Base-by-base conservation (phyloP, 2,329 filamentous ascomycete species). In the Diaporthe batatas region DNA sequence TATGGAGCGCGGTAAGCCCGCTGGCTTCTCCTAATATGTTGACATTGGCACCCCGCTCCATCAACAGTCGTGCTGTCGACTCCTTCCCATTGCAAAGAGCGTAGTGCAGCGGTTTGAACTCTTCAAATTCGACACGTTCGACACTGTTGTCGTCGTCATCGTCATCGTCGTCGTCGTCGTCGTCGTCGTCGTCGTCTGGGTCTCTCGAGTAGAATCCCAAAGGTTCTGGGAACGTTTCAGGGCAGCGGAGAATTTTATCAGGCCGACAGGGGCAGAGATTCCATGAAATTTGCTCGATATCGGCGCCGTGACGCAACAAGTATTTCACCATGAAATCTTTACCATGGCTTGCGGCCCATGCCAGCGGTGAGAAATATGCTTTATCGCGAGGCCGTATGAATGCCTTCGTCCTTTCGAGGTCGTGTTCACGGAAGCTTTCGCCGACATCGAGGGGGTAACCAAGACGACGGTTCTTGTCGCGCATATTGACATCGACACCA, bases 21-120 rank as follows among this genome's bases (percentile, higher is more conserved):
- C 3, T 1, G 12, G 3, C 3, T 2, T 14, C 11, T 7, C 29
- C 44, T 6, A 65, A 1, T 3, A 18, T 3, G 21, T 2, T 1
- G 4, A 29, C 16, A 25, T 18, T 16, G 32, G 62, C 62, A 7
- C 62, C 62, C 2, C 62, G 14, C 44, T 51, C 44, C 39, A 65
- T 21, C 21, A 65, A 44, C 62, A 65, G 32, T 14, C 18, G 18
- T 8, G 44, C 62, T 11, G 62, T 65, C 14, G 62, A 51, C 1
- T 7, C 1, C 2, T 51, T 1, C n/a, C 3, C 6, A 2, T 25
- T 23, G 32, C 62, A 65, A 36, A 51, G 51, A 11, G 44, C 62
- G 44, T 65, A 51, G n/a, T 65, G 29, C 6, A 65, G 8, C 0
- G 62, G 62, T 21, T 12, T 39, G 29, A 29, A 44, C 3, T 14